Evolutionary conservation across 257 asterid genomes (phyloP), one percentile per base, ranked within the genome.

Genomic region (Cruciata laevipes): DNA sequence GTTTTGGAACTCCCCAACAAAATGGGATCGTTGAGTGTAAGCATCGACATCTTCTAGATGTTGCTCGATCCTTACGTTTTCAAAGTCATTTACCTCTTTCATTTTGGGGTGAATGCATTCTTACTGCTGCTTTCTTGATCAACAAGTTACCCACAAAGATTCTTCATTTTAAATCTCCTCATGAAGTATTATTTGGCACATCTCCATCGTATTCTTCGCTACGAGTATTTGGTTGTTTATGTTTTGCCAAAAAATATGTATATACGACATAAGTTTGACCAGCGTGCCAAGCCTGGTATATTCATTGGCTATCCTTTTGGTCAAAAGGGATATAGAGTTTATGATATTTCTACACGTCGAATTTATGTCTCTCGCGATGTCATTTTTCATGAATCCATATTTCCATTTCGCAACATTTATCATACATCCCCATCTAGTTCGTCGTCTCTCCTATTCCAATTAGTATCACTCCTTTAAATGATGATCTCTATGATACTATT

Each of bases 61-160:
- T 21, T 7, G 32, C 65, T 24, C 7, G 35, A 51, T 0, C 20
- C 20, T 51, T 51, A 16, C 20, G 58, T 16, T 51, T 51, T 20
- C 58, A 51, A 51, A 8, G 33, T 16, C 37, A 32, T 16, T 3
- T 60, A 10, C 3, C 65, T 1, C 65, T 20, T 2, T 60, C 65
- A 16, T 60, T 60, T 23, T 60, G 35, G 66, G 66, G 38, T 4
- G 66, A 61, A 17, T 61, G 66, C 31, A 8, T 61, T 6, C 38
- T 61, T 18, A 61, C 66, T 61, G 47, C 44, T 37, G 47, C 44
- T 0, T 33, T 27, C 32, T 23, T 61, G 0, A 61, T 61, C 3
- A 61, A 61, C 23, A 61, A 61, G 31, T 37, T 61, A 27, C 66
- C 47, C 2, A 11, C 66, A 17, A 17, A n/a, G 3, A 1, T 27